Percentiles rank a stretch among this genome's conserved stretches.
These are phyloP conservation scores for Monosporascus sp. DNA, from an alignment of 2,329 filamentous ascomycete species.

Conservation along the genomic window DNA sequence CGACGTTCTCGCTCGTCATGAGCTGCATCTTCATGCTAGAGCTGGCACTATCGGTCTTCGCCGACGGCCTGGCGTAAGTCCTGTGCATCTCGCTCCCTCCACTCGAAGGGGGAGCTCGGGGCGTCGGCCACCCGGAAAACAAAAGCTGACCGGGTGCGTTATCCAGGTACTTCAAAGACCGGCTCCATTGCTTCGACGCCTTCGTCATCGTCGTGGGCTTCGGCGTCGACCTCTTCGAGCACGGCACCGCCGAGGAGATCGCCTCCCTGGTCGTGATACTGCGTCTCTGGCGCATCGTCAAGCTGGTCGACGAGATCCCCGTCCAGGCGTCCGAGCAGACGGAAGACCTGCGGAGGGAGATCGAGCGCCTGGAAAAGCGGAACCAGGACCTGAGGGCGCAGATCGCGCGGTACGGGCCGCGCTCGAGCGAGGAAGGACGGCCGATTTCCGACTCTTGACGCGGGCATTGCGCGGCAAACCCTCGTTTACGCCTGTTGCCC, in stretches of 20 bases:
- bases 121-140: not conserved
- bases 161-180: conserved; percentile 48
- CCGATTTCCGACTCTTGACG: not conserved
- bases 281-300: conserved; percentile 63
- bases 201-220: conserved; percentile 58
- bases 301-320: conserved; percentile 64
- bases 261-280: conserved; percentile 62
- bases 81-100: not conserved
- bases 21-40: conserved; percentile 62
- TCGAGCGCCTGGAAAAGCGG: conserved; percentile 47
- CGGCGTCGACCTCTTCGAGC: conserved; percentile 54
- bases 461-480: no score
- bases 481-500: no score
- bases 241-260: conserved; percentile 57
- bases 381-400: conserved; percentile 29
- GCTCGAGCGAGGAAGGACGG: not conserved
- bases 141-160: not conserved
- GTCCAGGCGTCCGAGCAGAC: conserved; percentile 58
- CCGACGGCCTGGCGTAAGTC: conserved; percentile 54
- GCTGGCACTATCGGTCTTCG: conserved; percentile 52
- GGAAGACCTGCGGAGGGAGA: conserved; percentile 48
- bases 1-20: conserved; percentile 51
- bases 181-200: conserved; percentile 62
- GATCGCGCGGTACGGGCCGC: conserved; percentile 1
- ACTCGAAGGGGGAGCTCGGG: not conserved